phyloP scores from a whole-genome alignment of 208 protist genomes.

The Crithidia sp. region DNA sequence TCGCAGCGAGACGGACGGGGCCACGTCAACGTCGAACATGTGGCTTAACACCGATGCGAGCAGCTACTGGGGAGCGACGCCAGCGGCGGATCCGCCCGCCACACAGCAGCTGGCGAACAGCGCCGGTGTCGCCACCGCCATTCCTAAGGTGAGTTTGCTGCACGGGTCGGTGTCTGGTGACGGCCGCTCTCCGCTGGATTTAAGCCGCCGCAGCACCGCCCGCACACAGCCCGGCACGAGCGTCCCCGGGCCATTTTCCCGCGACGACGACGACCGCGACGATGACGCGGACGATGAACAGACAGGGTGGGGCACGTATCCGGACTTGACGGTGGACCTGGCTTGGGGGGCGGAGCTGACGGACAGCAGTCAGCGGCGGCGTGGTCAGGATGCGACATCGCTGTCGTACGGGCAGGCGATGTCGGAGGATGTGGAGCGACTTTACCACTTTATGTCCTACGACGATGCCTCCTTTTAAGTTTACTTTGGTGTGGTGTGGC shows the following conservation, averaged over 20 bases:
- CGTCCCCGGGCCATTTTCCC: not conserved
- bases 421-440: slow-evolving; percentile 10
- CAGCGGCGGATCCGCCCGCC: slow-evolving; percentile 10
- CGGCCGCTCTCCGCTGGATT: slow-evolving; percentile 2
- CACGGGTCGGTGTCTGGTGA: too few species aligned
- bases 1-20: not conserved
- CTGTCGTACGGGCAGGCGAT: slow-evolving; percentile 19
- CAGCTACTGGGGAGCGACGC: slow-evolving; percentile 15
- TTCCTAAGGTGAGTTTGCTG: too few species aligned
- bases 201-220: slow-evolving; percentile 16
- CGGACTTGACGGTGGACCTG: slow-evolving; percentile 25
- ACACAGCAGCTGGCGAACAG: too few species aligned
- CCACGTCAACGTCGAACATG: slow-evolving; percentile 16
- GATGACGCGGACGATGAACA: slow-evolving; percentile 25
- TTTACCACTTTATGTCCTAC: slow-evolving; percentile 29
- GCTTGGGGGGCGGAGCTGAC: not conserved
- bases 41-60: slow-evolving; percentile 1
- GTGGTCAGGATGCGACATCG: not conserved
- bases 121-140: too few species aligned
- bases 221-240: slow-evolving; percentile 14
- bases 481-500: too few species aligned
- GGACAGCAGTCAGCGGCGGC: not conserved
- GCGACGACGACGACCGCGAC: not conserved
- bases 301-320: slow-evolving; percentile 22
- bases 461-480: slow-evolving; percentile 17